Evolutionary conservation across 1,139 yeast species (phyloP).

Genomic region (Scheffersomyces cryptocercus): DNA sequence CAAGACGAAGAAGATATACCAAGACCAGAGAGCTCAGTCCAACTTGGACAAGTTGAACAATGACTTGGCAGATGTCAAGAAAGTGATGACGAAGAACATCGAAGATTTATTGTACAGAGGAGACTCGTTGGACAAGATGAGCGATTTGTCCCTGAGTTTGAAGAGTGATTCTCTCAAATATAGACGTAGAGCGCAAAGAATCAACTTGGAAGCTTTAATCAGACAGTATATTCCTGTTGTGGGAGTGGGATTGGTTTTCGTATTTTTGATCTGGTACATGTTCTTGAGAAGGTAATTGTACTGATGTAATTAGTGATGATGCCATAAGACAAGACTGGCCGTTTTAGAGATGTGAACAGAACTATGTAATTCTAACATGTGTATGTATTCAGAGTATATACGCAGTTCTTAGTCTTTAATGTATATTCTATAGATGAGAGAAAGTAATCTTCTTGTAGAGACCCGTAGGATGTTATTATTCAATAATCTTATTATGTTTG

Average conservation of each 20-base stretch:
- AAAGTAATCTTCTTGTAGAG: too few species aligned
- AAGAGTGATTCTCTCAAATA: slow-evolving; percentile 85
- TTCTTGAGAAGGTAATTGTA: slow-evolving; percentile 36
- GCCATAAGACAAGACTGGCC: too few species aligned
- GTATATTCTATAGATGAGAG: too few species aligned
- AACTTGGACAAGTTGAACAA: slow-evolving; percentile 83
- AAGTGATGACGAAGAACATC: slow-evolving; percentile 93
- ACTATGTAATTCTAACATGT: too few species aligned
- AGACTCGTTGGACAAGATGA: slow-evolving; percentile 88
- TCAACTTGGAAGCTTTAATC: slow-evolving; percentile 84
- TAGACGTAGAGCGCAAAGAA: slow-evolving; percentile 84
- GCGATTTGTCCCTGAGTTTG: slow-evolving; percentile 80
- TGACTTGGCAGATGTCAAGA: slow-evolving; percentile 90
- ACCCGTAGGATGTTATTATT: too few species aligned
- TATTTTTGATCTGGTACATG: slow-evolving; percentile 83
- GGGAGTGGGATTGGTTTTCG: slow-evolving; percentile 68
- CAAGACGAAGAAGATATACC: slow-evolving; percentile 85
- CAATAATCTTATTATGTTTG: too few species aligned
- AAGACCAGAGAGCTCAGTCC: slow-evolving; percentile 87
- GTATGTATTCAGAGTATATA: too few species aligned
- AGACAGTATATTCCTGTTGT: slow-evolving; percentile 88
- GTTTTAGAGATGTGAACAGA: too few species aligned
- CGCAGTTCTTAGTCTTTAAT: too few species aligned
- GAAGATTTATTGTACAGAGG: slow-evolving; percentile 95
- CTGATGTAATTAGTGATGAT: too few species aligned